phyloP scores from a whole-genome alignment of 2,329 filamentous ascomycete genomes.

The Delphinella strobiligena region DNA sequence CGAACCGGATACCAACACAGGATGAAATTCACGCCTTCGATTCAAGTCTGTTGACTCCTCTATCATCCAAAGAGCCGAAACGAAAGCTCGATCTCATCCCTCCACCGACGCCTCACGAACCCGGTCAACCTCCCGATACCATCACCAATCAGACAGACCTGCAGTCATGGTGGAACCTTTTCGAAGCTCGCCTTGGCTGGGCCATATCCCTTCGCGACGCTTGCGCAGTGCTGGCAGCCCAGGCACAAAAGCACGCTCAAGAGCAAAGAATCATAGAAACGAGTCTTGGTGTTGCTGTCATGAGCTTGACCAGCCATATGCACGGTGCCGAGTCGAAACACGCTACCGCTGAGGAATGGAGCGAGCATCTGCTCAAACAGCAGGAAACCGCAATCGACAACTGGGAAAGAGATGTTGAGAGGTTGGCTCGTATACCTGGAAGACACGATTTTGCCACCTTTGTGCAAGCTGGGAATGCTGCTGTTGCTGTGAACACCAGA shows the following conservation, averaged over 20 bases:
- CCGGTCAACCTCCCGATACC: constrained; percentile 60
- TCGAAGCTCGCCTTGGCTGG: constrained; percentile 71
- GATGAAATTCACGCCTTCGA: constrained; percentile 90
- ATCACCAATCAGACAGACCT: constrained; percentile 70
- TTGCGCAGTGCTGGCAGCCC: constrained; percentile 52
- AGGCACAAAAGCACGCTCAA: constrained; percentile 52
- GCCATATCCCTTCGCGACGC: constrained; percentile 57
- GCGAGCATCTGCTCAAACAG: constrained; percentile 53
- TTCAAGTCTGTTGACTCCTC: constrained; percentile 41
- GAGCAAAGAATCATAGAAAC: constrained; percentile 68
- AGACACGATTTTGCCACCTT: constrained; percentile 51
- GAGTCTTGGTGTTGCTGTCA: constrained; percentile 72
- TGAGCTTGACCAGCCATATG: constrained; percentile 69
- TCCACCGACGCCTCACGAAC: constrained; percentile 47
- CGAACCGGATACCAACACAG: too few relatives aligned
- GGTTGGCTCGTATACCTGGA: constrained; percentile 53
- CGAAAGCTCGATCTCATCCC: constrained; percentile 30
- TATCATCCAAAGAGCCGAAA: constrained; percentile 28
- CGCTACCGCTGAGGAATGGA: constrained; percentile 58
- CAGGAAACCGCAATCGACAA: constrained; percentile 50
- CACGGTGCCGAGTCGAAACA: constrained; percentile 61
- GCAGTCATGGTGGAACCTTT: constrained; percentile 78
- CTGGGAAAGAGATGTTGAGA: constrained; percentile 57
- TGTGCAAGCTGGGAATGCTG: constrained; percentile 13
- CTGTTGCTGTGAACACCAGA: constrained; percentile 24